Conservation (phyloP, 2,329 filamentous ascomycete genomes). For the Hyphodiscus sp. region DNA sequence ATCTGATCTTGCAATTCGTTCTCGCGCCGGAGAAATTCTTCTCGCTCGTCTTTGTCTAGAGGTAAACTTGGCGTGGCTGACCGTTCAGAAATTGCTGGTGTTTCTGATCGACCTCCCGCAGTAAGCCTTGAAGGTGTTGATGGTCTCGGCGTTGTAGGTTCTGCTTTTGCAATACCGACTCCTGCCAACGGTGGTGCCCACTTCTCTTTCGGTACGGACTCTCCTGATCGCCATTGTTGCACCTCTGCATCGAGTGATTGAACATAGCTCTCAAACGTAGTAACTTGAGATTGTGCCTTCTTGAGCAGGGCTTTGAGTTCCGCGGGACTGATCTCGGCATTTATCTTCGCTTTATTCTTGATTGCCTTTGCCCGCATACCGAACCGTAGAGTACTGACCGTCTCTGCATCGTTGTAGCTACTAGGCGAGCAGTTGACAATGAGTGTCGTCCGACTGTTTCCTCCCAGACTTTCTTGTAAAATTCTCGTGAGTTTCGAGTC, state of each 20-base stretch:
- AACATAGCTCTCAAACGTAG: slow-evolving; percentile 83
- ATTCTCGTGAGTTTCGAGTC: slow-evolving; percentile 98
- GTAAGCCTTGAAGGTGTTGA: slow-evolving; percentile 54
- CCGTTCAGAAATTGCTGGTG: slow-evolving; percentile 66
- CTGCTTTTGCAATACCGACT: slow-evolving; percentile 45
- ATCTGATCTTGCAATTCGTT: slow-evolving; percentile 97
- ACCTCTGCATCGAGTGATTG: slow-evolving; percentile 78
- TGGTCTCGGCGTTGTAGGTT: slow-evolving; percentile 42
- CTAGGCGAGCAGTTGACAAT: slow-evolving; percentile 99
- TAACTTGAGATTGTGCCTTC: slow-evolving; percentile 85
- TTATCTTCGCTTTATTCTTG: slow-evolving; percentile 99
- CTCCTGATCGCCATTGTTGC: slow-evolving; percentile 79
- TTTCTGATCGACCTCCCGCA: slow-evolving; percentile 55
- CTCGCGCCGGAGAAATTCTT: slow-evolving; percentile 90
- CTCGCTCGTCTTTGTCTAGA: slow-evolving; percentile 91
- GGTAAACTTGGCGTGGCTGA: slow-evolving; percentile 81
- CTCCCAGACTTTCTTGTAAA: slow-evolving; percentile 91
- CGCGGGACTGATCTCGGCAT: slow-evolving; percentile 90
- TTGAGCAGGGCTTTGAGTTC: slow-evolving; percentile 91
- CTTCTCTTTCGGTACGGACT: slow-evolving; percentile 78
- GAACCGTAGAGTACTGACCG: slow-evolving; percentile 84
- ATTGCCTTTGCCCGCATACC: slow-evolving; percentile 96
- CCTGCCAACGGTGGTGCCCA: slow-evolving; percentile 67
- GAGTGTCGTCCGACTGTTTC: slow-evolving; percentile 95
- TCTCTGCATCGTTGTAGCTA: slow-evolving; percentile 96